Evolutionary conservation across 257 asterid species (phyloP).

Genomic region (Nyctanthes arbortristis): DNA sequence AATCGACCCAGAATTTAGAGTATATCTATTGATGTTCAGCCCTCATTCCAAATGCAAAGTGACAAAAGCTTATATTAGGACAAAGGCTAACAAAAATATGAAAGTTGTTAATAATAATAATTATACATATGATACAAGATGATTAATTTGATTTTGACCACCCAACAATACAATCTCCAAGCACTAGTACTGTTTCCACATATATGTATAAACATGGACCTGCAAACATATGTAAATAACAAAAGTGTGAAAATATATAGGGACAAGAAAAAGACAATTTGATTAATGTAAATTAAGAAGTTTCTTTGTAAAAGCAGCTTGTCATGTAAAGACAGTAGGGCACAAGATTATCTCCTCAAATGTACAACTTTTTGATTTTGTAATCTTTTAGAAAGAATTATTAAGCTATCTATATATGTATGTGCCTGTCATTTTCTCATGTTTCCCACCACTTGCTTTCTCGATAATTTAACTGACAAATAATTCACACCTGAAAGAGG

Average conservation of each 20-base stretch:
- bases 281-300: neutral
- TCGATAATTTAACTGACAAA: neutral
- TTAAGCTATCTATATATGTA: neutral
- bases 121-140: neutral
- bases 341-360: neutral
- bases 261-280: neutral
- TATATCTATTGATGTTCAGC: neutral
- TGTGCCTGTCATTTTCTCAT: neutral
- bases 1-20: neutral
- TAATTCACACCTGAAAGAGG: neutral
- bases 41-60: neutral
- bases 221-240: neutral
- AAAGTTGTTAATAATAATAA: no score
- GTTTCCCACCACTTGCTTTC: constrained; percentile 1
- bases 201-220: neutral
- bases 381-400: neutral
- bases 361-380: neutral
- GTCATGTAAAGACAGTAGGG: neutral
- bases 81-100: no score
- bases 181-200: neutral
- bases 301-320: neutral
- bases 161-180: neutral
- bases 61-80: neutral
- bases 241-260: neutral
- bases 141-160: no score